Evolutionary conservation across 2,329 filamentous ascomycete genomes (phyloP).

Genomic region (Microcera coccophila): DNA sequence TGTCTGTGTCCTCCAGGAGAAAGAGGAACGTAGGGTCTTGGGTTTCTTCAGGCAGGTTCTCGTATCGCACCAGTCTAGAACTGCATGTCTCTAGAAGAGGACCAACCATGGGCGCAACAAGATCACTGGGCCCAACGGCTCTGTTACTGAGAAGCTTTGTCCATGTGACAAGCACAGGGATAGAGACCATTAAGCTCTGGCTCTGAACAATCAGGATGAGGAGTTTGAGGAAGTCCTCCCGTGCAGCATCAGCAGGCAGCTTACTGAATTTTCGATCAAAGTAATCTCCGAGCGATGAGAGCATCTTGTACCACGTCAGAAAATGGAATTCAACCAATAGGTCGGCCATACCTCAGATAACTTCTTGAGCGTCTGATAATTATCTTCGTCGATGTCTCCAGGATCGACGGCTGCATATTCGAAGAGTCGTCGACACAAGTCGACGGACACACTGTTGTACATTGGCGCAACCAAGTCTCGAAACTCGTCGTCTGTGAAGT

Average conservation of each 20-base stretch:
- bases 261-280: conserved; percentile 71
- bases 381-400: conserved; percentile 82
- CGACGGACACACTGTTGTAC: conserved; percentile 68
- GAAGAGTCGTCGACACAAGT: conserved; percentile 69
- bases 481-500: conserved; percentile 75
- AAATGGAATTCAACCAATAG: neutral
- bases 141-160: conserved; percentile 73
- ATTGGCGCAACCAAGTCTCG: conserved; percentile 72
- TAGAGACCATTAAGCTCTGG: conserved; percentile 86
- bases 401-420: conserved; percentile 77
- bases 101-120: conserved; percentile 62
- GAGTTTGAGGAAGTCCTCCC: conserved; percentile 73
- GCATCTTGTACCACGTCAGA: conserved; percentile 53
- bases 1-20: conserved; percentile 90
- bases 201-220: conserved; percentile 76
- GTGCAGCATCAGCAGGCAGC: conserved; percentile 60
- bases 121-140: conserved; percentile 60
- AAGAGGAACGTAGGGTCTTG: conserved; percentile 77
- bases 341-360: conserved; percentile 69
- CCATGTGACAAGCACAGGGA: conserved; percentile 88
- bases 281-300: conserved; percentile 80
- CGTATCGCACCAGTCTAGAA: conserved; percentile 79
- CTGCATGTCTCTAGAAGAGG: conserved; percentile 79
- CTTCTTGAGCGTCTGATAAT: conserved; percentile 90
- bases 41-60: conserved; percentile 76